Evolutionary conservation across 805 yeast genomes (phyloP).

Genomic region (Candida broadrunensis): DNA sequence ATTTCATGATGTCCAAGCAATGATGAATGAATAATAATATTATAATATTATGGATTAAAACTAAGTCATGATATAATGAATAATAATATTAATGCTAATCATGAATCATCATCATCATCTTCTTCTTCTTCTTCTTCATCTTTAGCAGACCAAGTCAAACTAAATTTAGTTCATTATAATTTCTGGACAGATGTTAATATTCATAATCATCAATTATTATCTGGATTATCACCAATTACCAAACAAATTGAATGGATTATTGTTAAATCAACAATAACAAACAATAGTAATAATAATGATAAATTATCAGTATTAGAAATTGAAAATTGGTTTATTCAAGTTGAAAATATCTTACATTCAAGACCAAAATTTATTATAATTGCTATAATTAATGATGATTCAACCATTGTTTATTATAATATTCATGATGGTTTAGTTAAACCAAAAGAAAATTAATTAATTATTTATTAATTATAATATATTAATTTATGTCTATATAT

Average conservation of each 20-base stretch:
- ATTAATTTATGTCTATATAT: too few species aligned
- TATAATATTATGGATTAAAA: too few species aligned
- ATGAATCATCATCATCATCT: not conserved
- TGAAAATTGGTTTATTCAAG: slow-evolving; percentile 35
- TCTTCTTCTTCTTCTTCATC: too few species aligned
- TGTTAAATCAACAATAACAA: slow-evolving; percentile 23
- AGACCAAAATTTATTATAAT: slow-evolving; percentile 48
- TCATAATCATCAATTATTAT: slow-evolving; percentile 14
- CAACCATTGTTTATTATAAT: slow-evolving; percentile 69
- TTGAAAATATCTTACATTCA: slow-evolving; percentile 10
- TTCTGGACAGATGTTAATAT: slow-evolving; percentile 40
- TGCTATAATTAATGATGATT: slow-evolving; percentile 61
- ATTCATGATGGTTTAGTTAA: slow-evolving; percentile 63
- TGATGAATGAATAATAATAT: too few species aligned
- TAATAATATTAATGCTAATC: not conserved
- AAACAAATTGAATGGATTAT: slow-evolving; percentile 38
- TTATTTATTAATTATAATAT: too few species aligned
- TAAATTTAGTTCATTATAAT: slow-evolving; percentile 43
- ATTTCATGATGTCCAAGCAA: too few species aligned
- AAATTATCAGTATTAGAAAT: slow-evolving; percentile 35
- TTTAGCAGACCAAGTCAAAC: slow-evolving; percentile 28
- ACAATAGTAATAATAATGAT: slow-evolving; percentile 12
- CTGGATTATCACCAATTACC: slow-evolving; percentile 29
- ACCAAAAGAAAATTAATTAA: slow-evolving; percentile 53
- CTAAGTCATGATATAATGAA: not conserved